These are phyloP conservation scores for Fusarium lyarnte DNA, from an alignment of 2,329 filamentous ascomycete species.

Conservation along the genomic window DNA sequence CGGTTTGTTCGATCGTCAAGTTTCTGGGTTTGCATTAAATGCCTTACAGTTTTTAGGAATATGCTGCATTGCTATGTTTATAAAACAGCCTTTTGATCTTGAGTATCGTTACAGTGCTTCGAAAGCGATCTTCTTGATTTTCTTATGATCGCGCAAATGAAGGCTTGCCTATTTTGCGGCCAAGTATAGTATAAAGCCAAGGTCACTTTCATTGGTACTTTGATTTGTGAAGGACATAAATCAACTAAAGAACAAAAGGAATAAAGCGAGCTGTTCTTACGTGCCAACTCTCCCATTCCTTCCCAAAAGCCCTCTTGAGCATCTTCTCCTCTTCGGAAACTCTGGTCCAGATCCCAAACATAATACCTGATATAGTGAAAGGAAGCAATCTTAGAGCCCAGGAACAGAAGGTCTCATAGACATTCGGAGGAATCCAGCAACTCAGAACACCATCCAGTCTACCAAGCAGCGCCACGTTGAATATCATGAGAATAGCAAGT, in stretches of 20 bases:
- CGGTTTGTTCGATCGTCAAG: neutral
- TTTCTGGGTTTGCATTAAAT: too few relatives aligned
- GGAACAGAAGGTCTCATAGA: neutral
- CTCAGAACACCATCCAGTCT: slow-evolving; percentile 51
- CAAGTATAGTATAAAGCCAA: neutral
- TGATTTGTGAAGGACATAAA: too few relatives aligned
- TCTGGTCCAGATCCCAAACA: slow-evolving; percentile 45
- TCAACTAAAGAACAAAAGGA: slow-evolving; percentile 43
- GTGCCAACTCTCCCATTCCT: slow-evolving; percentile 61
- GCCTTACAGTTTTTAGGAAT: neutral
- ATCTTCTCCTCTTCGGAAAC: slow-evolving; percentile 62
- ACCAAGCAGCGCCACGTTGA: slow-evolving; percentile 47
- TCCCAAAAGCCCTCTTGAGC: slow-evolving; percentile 57
- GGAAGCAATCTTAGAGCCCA: slow-evolving; percentile 8
- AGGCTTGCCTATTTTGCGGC: neutral
- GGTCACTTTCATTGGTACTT: too few relatives aligned
- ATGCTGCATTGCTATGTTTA: neutral
- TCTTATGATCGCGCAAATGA: neutral
- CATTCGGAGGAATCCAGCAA: slow-evolving; percentile 50
- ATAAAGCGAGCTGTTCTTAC: slow-evolving; percentile 58
- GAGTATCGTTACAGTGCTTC: neutral
- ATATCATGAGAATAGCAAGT: slow-evolving; percentile 47
- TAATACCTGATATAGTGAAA: slow-evolving; percentile 21
- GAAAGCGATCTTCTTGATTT: neutral
- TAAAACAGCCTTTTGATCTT: neutral